These are phyloP conservation scores for Phytophthora citricola DNA, from an alignment of 352 stramenopile genomes.

Conservation along the genomic window DNA sequence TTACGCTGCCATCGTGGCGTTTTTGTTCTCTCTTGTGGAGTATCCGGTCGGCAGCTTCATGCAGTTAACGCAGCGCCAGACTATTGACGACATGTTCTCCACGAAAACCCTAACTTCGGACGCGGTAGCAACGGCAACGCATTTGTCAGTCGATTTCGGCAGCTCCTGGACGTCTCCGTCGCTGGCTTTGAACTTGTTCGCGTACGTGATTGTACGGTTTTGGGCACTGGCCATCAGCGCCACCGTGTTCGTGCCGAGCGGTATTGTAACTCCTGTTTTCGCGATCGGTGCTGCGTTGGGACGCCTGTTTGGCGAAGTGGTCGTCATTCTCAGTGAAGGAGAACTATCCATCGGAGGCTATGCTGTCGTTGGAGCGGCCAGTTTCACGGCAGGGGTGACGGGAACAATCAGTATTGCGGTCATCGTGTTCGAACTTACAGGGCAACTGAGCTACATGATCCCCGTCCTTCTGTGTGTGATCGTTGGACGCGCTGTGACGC, in stretches of 20 bases:
- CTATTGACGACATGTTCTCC: conserved; percentile 91
- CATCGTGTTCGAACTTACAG: conserved; percentile 90
- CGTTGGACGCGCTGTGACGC: conserved; percentile 67
- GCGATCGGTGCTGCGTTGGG: conserved; percentile 88
- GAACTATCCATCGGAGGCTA: conserved; percentile 73
- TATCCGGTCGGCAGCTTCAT: conserved; percentile 85
- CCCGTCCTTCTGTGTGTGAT: conserved; percentile 86
- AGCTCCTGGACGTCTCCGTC: conserved; percentile 69
- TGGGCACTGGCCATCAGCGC: conserved; percentile 79
- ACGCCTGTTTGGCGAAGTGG: conserved; percentile 89
- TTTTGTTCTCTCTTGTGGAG: conserved; percentile 74
- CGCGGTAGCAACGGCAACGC: conserved; percentile 36
- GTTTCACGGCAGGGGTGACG: conserved; percentile 83
- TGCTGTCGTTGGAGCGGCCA: conserved; percentile 80
- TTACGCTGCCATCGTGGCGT: conserved; percentile 72
- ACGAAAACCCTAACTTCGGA: conserved; percentile 56
- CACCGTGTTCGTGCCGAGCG: conserved; percentile 88
- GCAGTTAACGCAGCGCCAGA: conserved; percentile 71
- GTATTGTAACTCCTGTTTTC: conserved; percentile 93
- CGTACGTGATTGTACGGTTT: conserved; percentile 80
- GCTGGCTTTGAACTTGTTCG: conserved; percentile 67
- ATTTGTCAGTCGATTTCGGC: conserved; percentile 49
- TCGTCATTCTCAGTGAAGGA: conserved; percentile 61
- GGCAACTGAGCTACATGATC: conserved; percentile 91
- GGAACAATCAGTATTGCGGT: conserved; percentile 82